Evolutionary conservation across 441 rosid species (phyloP).

Genomic region (Erodium moschatum): DNA sequence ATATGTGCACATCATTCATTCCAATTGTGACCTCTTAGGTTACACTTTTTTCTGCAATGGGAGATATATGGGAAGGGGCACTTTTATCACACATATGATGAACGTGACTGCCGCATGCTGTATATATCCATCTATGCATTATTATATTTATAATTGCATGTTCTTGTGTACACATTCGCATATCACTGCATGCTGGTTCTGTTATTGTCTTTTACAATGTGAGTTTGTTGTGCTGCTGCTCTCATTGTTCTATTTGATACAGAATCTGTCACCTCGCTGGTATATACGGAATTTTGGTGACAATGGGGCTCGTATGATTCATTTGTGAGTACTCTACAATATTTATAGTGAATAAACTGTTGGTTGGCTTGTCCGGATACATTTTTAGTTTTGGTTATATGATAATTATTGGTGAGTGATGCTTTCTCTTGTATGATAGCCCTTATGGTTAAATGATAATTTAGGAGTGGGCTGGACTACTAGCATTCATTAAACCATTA

Average conservation of each 20-base stretch:
- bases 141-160: neutral
- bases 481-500: no score
- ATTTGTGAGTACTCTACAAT: conserved; percentile 51
- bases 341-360: neutral
- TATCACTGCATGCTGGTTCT: neutral
- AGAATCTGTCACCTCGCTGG: conserved; percentile 86
- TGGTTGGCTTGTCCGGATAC: no score
- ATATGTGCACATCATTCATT: neutral
- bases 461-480: no score
- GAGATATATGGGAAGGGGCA: neutral
- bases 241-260: conserved; percentile 23
- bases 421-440: no score
- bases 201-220: neutral
- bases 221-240: neutral
- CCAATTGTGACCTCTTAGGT: neutral
- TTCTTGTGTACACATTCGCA: neutral
- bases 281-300: conserved; percentile 69
- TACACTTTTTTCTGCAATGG: neutral
- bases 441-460: no score
- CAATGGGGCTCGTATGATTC: conserved; percentile 57
- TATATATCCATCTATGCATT: neutral
- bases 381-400: no score
- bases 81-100: neutral
- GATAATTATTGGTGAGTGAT: no score
- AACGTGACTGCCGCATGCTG: neutral